Evolutionary conservation across 2,329 filamentous ascomycete genomes (phyloP).

Genomic region (Beauveria scarabaeidicola): DNA sequence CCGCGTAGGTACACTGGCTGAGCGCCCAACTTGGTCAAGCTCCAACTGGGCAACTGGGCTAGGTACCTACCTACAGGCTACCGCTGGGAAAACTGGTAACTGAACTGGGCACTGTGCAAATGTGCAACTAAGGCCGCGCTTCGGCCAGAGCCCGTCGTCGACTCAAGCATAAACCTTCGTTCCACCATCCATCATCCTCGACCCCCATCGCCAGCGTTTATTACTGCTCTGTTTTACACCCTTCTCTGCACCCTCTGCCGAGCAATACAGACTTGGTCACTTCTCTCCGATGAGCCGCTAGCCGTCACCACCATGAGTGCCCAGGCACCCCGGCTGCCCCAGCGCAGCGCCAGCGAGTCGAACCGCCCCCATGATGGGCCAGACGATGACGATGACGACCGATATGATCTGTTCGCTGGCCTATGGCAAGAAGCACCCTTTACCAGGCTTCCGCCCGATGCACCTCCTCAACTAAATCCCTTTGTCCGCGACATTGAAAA

Average conservation of each 20-base stretch:
- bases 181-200: not conserved
- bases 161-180: not conserved
- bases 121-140: not conserved
- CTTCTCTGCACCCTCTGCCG: not conserved
- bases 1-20: too few species aligned
- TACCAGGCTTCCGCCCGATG: constrained; percentile 50
- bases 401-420: constrained; percentile 43
- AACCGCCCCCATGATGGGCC: constrained; percentile 10
- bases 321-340: constrained; percentile 8
- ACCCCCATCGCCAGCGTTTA: not conserved
- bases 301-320: constrained; percentile 7
- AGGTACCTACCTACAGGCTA: too few species aligned
- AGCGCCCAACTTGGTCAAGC: not conserved
- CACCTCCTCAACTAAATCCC: constrained; percentile 48
- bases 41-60: too few species aligned
- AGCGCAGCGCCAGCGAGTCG: constrained; percentile 4
- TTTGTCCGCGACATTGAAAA: constrained; percentile 52
- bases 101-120: constrained; percentile 1
- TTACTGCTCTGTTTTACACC: not conserved
- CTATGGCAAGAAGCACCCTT: constrained; percentile 56
- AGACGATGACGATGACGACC: constrained; percentile 21
- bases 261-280: not conserved
- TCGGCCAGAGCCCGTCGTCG: not conserved
- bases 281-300: constrained; percentile 5
- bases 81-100: not conserved